A percentile compares a stretch with the other conserved stretches of the same genome.
phyloP scores from a whole-genome alignment of 345 rosid genomes.

The Eucalyptus polybractea region DNA sequence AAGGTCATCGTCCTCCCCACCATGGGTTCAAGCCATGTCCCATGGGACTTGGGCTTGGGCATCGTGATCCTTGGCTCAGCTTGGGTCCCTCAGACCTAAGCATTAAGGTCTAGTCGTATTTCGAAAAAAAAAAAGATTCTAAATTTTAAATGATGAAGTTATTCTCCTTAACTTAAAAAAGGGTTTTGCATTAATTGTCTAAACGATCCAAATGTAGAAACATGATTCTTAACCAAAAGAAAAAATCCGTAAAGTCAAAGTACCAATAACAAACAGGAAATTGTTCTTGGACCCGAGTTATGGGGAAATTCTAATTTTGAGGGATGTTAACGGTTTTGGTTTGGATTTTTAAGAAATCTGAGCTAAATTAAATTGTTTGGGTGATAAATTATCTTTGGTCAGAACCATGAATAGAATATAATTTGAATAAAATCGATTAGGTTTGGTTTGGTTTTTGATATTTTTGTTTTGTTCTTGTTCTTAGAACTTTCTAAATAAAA shows the following conservation, averaged over 20 bases:
- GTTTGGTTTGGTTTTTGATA: fast-evolving
- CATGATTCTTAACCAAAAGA: not conserved
- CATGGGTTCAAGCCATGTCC: not conserved
- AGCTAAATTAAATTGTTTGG: too few relatives aligned
- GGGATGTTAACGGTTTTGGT: fast-evolving
- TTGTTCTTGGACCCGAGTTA: too few relatives aligned
- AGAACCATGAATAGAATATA: fast-evolving
- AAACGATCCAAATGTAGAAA: not conserved
- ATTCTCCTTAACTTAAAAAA: not conserved
- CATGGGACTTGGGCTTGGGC: fast-evolving
- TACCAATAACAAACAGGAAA: too few relatives aligned
- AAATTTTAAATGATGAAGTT: not conserved
- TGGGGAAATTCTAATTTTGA: fast-evolving
- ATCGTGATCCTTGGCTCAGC: not conserved
- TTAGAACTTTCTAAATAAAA: not conserved
- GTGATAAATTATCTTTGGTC: too few relatives aligned
- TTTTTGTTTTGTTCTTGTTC: too few relatives aligned
- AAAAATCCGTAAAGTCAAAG: too few relatives aligned
- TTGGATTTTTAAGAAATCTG: fast-evolving
- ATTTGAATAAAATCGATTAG: fast-evolving
- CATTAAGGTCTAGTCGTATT: not conserved
- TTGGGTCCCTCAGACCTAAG: not conserved
- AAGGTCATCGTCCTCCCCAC: not conserved
- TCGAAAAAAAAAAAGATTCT: not conserved
- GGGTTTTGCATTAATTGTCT: not conserved